Evolutionary conservation across 192 early-diverging fungal genomes (phyloP), one percentile per base, ranked within the genome.

Genomic region (Dissophora ornata): DNA sequence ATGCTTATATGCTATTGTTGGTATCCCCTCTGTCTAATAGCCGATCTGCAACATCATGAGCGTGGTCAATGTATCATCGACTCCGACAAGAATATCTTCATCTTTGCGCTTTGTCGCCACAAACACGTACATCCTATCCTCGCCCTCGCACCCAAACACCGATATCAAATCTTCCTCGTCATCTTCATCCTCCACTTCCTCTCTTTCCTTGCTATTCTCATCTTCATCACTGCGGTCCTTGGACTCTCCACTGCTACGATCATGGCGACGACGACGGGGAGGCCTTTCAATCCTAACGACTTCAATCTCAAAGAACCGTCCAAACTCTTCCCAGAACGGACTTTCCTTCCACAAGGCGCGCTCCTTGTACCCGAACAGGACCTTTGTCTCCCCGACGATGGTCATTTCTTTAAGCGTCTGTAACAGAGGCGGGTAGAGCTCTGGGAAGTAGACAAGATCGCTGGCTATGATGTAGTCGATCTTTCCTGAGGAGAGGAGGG

Each of bases 241-340:
- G n/a, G n/a, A n/a, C n/a, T n/a, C n/a, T n/a, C n/a, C n/a, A n/a
- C n/a, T n/a, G n/a, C n/a, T n/a, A n/a, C n/a, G n/a, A n/a, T n/a
- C n/a, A n/a, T n/a, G n/a, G n/a, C n/a, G n/a, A n/a, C n/a, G n/a
- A n/a, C n/a, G n/a, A n/a, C n/a, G n/a, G n/a, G n/a, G n/a, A 16
- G 18, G 34, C 41, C 33, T 53, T 33, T 64, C 63, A 29, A 64
- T 71, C 36, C 81, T 11, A 2, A 86, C 83, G 33, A 82, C 81
- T 21, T 84, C 83, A 41, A 83, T 80, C 38, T 80, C 65, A 75
- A 84, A 84, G 38, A 63, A 84, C 25, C 81, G 65, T n/a, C 85
- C 85, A 60, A 86, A 84, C 34, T 84, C 61, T 16, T 86, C 77
- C 85, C 85, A 86, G 57, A 86, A 86, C 10, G 79, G 79, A 10